These are phyloP conservation scores for Trichocladium uniseriatum DNA, from an alignment of 495 filamentous ascomycete genomes.

Conservation along the genomic window DNA sequence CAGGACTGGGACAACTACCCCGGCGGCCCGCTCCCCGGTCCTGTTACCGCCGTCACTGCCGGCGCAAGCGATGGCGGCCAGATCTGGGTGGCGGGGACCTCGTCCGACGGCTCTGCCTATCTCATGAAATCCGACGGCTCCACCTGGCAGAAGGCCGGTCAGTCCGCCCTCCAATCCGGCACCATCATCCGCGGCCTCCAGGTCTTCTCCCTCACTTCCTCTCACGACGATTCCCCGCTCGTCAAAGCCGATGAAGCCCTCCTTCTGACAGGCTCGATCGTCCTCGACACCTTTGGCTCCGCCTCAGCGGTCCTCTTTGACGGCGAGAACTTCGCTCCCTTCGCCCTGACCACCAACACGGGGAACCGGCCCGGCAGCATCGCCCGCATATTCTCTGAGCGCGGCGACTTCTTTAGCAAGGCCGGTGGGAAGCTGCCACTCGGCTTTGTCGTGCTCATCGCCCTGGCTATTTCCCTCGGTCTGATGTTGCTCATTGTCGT, in stretches of 20 bases:
- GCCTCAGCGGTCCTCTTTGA: slow-evolving; percentile 85
- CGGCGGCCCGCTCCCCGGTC: slow-evolving; percentile 64
- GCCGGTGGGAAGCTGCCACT: slow-evolving; percentile 49
- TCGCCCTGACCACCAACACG: slow-evolving; percentile 61
- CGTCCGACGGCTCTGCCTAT: slow-evolving; percentile 56
- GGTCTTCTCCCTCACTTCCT: slow-evolving; percentile 56
- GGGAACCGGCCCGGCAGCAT: slow-evolving; percentile 60
- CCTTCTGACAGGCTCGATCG: slow-evolving; percentile 72
- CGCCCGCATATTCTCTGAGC: slow-evolving; percentile 67
- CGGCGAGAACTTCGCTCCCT: slow-evolving; percentile 66
- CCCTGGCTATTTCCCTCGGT: slow-evolving; percentile 79
- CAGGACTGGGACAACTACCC: slow-evolving; percentile 55
- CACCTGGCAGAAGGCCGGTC: slow-evolving; percentile 43
- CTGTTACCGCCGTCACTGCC: slow-evolving; percentile 65
- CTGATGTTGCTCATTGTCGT: slow-evolving; percentile 84
- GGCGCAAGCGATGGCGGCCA: slow-evolving; percentile 55
- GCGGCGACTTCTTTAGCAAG: slow-evolving; percentile 53
- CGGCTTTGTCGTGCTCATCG: slow-evolving; percentile 84
- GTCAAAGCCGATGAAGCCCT: slow-evolving; percentile 58
- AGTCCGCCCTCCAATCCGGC: slow-evolving; percentile 45
- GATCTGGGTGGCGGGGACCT: slow-evolving; percentile 71
- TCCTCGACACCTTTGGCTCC: slow-evolving; percentile 61
- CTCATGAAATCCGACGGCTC: slow-evolving; percentile 64
- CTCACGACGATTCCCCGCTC: slow-evolving; percentile 56
- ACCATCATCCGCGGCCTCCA: slow-evolving; percentile 72